Evolutionary conservation across 805 yeast genomes (phyloP).

Genomic region (Tetrapisispora phaffii): DNA sequence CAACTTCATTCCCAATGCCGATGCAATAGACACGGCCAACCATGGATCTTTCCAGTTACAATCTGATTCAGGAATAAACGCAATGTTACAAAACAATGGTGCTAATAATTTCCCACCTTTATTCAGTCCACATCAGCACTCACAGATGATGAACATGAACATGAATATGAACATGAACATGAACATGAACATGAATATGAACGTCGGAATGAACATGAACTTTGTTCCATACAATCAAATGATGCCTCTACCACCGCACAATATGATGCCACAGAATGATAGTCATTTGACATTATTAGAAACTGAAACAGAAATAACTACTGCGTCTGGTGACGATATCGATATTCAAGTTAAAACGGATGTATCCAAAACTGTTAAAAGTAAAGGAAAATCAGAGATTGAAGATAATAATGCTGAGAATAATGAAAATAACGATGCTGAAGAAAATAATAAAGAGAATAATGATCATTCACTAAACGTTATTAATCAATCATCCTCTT

Average conservation of each 20-base stretch:
- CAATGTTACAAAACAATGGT: neutral
- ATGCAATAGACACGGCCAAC: neutral
- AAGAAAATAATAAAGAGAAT: neutral
- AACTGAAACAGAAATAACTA: conserved; percentile 3
- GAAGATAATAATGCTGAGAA: conserved; percentile 4
- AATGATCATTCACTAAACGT: neutral
- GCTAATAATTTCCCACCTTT: conserved; percentile 2
- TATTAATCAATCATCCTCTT: conserved; percentile 5
- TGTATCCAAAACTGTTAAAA: conserved; percentile 4
- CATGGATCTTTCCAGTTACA: neutral
- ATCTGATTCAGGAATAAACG: neutral
- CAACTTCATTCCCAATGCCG: neutral
- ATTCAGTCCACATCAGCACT: conserved; percentile 1
- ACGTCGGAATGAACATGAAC: conserved; percentile 21
- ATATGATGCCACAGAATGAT: conserved; percentile 5
- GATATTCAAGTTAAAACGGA: conserved; percentile 7
- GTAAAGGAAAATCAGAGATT: conserved; percentile 3
- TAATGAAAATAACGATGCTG: neutral
- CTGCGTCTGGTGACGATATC: conserved; percentile 6
- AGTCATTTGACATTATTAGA: conserved; percentile 15
- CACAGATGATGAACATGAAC: conserved; percentile 1
- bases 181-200: conserved; percentile 16
- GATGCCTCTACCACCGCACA: conserved; percentile 24
- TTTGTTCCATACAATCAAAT: conserved; percentile 27
- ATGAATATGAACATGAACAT: conserved; percentile 1